These are phyloP conservation scores for Raphanus hybrid DNA, from an alignment of 441 rosid species.

Conservation along the genomic window DNA sequence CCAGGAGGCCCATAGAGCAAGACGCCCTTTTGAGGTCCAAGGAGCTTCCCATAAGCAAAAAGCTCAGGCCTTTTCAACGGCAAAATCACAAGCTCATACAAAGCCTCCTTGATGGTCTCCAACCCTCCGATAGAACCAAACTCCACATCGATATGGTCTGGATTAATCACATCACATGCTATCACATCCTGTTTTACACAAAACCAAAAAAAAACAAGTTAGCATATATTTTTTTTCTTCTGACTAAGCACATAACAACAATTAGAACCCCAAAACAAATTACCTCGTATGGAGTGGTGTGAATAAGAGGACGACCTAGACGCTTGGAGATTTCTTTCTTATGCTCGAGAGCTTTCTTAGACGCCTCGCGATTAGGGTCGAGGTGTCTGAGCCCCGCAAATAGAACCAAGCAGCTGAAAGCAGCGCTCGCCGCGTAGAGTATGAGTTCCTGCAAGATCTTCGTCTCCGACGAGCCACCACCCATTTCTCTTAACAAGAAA, in stretches of 20 bases:
- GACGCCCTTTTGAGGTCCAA: slow-evolving; percentile 96
- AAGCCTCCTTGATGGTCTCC: slow-evolving; percentile 71
- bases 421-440: slow-evolving; percentile 94
- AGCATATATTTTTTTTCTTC: neutral
- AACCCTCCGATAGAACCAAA: slow-evolving; percentile 91
- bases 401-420: slow-evolving; percentile 79
- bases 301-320: slow-evolving; percentile 84
- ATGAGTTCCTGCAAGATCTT: slow-evolving; percentile 75
- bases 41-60: slow-evolving; percentile 86
- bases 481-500: slow-evolving; percentile 24
- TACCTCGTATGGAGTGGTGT: slow-evolving; percentile 90
- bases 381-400: slow-evolving; percentile 81
- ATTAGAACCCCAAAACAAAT: neutral
- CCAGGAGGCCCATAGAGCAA: slow-evolving; percentile 96
- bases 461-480: slow-evolving; percentile 63
- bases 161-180: slow-evolving; percentile 95
- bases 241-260: neutral
- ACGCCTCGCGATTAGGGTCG: slow-evolving; percentile 88
- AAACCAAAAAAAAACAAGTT: neutral
- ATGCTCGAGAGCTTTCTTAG: slow-evolving; percentile 87
- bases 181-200: slow-evolving; percentile 72
- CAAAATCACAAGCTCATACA: slow-evolving; percentile 87
- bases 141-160: slow-evolving; percentile 90
- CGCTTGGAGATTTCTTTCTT: slow-evolving; percentile 91
- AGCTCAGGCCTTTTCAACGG: slow-evolving; percentile 87